These are phyloP conservation scores for Cytidiella melzeri DNA, from an alignment of 768 basidiomycete species.

Conservation along the genomic window DNA sequence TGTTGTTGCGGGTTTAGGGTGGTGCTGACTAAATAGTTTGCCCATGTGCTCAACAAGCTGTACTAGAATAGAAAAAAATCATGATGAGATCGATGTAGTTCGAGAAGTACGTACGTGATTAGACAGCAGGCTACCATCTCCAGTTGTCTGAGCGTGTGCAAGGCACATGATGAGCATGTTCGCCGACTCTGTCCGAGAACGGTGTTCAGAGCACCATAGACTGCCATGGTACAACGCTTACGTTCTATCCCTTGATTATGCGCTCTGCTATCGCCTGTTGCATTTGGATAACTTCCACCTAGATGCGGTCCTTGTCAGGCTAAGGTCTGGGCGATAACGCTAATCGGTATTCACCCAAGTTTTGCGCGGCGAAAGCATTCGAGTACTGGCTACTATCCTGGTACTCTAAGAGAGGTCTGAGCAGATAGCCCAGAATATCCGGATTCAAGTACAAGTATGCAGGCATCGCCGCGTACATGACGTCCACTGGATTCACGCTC, in stretches of 20 bases:
- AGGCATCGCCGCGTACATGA: conserved; percentile 26
- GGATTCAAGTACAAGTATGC: conserved; percentile 27
- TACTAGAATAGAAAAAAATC: neutral
- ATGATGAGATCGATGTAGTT: too few species aligned
- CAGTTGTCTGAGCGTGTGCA: conserved; percentile 25
- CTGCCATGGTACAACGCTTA: neutral
- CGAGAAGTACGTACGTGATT: conserved; percentile 13
- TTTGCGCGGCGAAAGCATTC: conserved; percentile 19
- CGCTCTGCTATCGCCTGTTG: conserved; percentile 2
- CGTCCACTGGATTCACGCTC: conserved; percentile 27
- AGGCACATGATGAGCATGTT: conserved; percentile 31
- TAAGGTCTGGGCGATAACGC: too few species aligned
- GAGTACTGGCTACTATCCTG: conserved; percentile 16
- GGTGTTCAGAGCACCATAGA: neutral
- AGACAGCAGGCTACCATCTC: conserved; percentile 23
- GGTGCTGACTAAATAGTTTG: neutral
- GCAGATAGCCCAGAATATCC: conserved; percentile 18
- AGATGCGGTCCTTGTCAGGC: neutral
- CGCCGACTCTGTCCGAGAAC: conserved; percentile 25
- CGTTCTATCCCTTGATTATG: conserved; percentile 10
- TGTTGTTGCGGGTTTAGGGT: neutral
- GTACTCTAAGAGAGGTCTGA: conserved; percentile 23
- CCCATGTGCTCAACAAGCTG: neutral
- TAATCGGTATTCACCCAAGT: conserved; percentile 17
- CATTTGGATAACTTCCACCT: conserved; percentile 10